These are phyloP conservation scores for Epichloe uncinata DNA, from an alignment of 2,329 filamentous ascomycete genomes.

Conservation along the genomic window DNA sequence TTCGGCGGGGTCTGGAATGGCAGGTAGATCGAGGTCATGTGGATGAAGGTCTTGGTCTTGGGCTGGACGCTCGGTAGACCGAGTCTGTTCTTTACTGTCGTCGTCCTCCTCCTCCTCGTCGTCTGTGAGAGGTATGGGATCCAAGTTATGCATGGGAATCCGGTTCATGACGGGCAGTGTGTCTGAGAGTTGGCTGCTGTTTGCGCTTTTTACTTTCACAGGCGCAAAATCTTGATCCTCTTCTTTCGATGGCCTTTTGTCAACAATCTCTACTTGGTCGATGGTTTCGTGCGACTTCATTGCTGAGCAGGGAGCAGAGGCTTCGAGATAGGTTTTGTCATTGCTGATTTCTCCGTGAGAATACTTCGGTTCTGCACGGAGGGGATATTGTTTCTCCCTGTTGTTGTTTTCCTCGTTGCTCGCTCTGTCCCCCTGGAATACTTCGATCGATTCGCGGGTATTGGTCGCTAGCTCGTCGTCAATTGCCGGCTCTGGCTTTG, in stretches of 20 bases:
- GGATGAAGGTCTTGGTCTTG: neutral
- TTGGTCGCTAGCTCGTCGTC: neutral
- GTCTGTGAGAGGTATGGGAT: constrained; percentile 23
- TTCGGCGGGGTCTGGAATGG: constrained; percentile 36
- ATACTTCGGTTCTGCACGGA: neutral
- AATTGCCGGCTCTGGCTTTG: constrained; percentile 6
- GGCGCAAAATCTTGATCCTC: neutral
- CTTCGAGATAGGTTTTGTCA: neutral
- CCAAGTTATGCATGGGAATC: constrained; percentile 22
- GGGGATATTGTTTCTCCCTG: no score
- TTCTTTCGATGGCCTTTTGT: neutral
- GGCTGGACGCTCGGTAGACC: neutral
- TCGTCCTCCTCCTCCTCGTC: no score
- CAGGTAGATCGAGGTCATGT: constrained; percentile 20
- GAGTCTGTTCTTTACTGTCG: neutral
- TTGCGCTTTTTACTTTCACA: neutral
- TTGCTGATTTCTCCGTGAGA: neutral
- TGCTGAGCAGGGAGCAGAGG: neutral
- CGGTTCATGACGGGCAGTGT: constrained; percentile 6
- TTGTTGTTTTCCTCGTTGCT: neutral
- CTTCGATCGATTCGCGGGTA: no score
- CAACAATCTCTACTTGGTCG: neutral
- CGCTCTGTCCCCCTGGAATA: neutral
- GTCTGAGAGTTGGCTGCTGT: neutral
- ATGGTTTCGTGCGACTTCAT: neutral